A percentile compares a stretch with the other conserved stretches of the same genome.
These are phyloP conservation scores for Microbotryum lychnidis-dioicae DNA, from an alignment of 1,284 basidiomycete genomes.

Conservation along the genomic window DNA sequence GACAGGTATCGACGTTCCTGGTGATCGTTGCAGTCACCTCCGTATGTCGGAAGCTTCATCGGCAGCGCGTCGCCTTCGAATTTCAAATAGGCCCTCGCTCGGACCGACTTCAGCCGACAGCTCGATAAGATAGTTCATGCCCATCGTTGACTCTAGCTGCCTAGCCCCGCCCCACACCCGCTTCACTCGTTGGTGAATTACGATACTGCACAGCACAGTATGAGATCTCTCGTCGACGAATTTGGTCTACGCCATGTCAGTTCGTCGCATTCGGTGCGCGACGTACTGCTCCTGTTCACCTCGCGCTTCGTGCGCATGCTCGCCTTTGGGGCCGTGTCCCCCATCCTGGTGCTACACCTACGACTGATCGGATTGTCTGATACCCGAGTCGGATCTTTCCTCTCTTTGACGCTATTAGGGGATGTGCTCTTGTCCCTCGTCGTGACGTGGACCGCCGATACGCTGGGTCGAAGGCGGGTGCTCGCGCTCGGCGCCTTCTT, in stretches of 20 bases:
- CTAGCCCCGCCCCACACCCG: too few relatives aligned
- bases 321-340: constrained; percentile 26
- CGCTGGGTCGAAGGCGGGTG: constrained; percentile 17
- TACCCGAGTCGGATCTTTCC: constrained; percentile 16
- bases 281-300: constrained; percentile 12
- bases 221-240: constrained; percentile 6
- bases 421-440: constrained; percentile 22
- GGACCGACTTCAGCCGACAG: too few relatives aligned
- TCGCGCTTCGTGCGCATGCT: constrained; percentile 21
- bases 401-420: constrained; percentile 23
- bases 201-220: neutral
- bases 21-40: too few relatives aligned
- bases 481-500: constrained; percentile 15
- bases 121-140: too few relatives aligned
- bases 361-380: constrained; percentile 11
- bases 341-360: constrained; percentile 23
- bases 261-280: constrained; percentile 2
- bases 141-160: too few relatives aligned
- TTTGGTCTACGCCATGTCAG: constrained; percentile 17
- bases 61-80: too few relatives aligned
- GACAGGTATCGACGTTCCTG: too few relatives aligned
- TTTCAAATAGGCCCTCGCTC: too few relatives aligned
- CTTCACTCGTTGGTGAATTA: too few relatives aligned
- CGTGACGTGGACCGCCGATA: constrained; percentile 26
- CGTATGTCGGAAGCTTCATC: too few relatives aligned